Conservation (phyloP, 352 stramenopile species). For the Phytophthora megakarya region DNA sequence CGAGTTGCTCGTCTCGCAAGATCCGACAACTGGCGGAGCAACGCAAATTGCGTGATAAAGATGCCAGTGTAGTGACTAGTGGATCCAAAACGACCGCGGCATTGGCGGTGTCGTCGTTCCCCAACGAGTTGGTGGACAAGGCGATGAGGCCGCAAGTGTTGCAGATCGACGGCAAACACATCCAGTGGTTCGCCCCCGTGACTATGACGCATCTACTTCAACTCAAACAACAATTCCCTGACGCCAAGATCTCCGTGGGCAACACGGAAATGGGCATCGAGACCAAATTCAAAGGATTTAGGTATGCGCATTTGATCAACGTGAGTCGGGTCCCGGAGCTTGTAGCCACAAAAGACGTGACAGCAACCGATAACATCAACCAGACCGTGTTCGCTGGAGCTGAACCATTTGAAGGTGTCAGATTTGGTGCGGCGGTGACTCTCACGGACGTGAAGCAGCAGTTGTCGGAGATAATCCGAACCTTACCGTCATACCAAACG, state of each 20-base stretch:
- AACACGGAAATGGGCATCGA: constrained; percentile 98
- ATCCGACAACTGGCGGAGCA: constrained; percentile 61
- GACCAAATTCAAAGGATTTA: constrained; percentile 93
- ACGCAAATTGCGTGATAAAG: constrained; percentile 33
- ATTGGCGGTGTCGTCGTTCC: constrained; percentile 43
- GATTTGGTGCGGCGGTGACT: constrained; percentile 82
- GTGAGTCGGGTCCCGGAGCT: constrained; percentile 75
- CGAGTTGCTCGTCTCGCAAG: constrained; percentile 72
- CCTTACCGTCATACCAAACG: constrained; percentile 47
- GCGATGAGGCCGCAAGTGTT: constrained; percentile 55
- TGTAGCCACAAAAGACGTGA: constrained; percentile 47
- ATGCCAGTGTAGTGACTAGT: constrained; percentile 26
- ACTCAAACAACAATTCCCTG: constrained; percentile 82
- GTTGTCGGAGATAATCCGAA: constrained; percentile 45
- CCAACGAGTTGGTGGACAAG: constrained; percentile 66
- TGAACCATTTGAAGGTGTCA: constrained; percentile 62
- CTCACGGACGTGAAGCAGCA: constrained; percentile 76
- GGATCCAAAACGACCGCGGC: constrained; percentile 23
- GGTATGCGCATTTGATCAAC: constrained; percentile 74
- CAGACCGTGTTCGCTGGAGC: constrained; percentile 41
- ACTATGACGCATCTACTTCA: constrained; percentile 89
- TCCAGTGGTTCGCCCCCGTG: constrained; percentile 94
- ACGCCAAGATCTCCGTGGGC: constrained; percentile 94
- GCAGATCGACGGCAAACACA: constrained; percentile 64
- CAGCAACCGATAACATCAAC: constrained; percentile 53